Evolutionary conservation across 441 rosid genomes (phyloP), one percentile per base, ranked within the genome.

Genomic region (Adansonia madagascariensis): DNA sequence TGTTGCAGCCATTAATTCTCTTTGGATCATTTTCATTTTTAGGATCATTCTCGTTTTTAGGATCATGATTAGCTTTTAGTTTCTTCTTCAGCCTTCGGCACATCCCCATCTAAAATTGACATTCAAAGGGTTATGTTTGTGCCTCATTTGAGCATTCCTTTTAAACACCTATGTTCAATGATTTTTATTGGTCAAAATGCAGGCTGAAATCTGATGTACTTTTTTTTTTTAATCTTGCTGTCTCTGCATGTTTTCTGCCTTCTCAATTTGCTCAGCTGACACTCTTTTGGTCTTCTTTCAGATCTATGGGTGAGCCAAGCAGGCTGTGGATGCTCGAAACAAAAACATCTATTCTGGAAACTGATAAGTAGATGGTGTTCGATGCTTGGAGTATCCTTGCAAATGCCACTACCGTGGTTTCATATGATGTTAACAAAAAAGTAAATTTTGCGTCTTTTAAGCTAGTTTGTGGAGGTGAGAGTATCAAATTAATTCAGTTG

Each of bases 381-480:
- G 27, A 24, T 24, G 27, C 41, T 46, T 14, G 60, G 22, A 71
- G 44, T 12, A 71, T 71, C 61, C 74, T 71, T 31, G 35, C 22
- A 1, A 43, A 69, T 14, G 73, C 15, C 75, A n/a, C 57, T 14
- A 46, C 57, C 57, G 14, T 47, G 14, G 14, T 10, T 31, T 10
- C 12, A 9, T 11, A 46, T 17, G 64, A 9, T 15, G 27, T 24
- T 24, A 24, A 24, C 0, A 24, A 24, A 55, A 55, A 44, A 10
- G 3, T 31, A 24, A 24, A 24, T 24, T 24, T 24, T 9, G 17
- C 24, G 10, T 46, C 60, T 11, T 65, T 12, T 24, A 46, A n/a
- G 49, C 27, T 43, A 24, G 67, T 44, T 59, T 4, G 8, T 35
- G 77, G 71, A 15, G 15, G 43, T 69, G 73, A 49, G 49, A 68